Evolutionary conservation across 805 yeast genomes (phyloP), one percentile per base, ranked within the genome.

Genomic region (Candida nonsorbophila): DNA sequence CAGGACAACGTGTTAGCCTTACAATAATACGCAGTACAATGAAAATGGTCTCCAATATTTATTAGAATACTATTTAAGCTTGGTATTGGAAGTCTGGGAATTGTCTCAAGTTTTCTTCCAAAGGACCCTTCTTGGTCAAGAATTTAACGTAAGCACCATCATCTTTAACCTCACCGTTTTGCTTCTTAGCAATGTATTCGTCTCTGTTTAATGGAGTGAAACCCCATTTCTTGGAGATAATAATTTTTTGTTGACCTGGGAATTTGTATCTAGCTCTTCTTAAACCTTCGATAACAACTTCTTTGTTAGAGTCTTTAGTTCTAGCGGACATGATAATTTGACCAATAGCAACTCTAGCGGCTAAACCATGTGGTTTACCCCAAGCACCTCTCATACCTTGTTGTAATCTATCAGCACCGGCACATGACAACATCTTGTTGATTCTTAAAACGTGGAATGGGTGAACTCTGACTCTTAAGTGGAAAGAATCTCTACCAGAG

Each of bases 321-420:
- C 98, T 90, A 69, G 86, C 86, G 51, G 97, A 90, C 76, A 92
- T 79, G 67, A 92, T 79, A 68, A 92, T 81, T 78, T 92, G 98
- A 65, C 98, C 98, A 72, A 92, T 92, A 75, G 74, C 74, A 68
- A 92, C 97, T 73, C 98, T 87, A 60, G 98, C 98, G 58, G 97
- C 98, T 62, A 87, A 78, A 79, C 98, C 98, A 61, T 88, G 96
- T 62, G 98, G 98, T 79, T 92, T 92, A 87, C 98, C 98, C 97
- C 97, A 92, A 67, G 98, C 98, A 80, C 94, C 94, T 86, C 98
- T 90, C 98, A 92, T 92, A 88, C 98, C 98, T 78, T 92, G 97
- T 79, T 92, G 98, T 75, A 92, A 82, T 84, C 98, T 87, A 90
- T 92, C 98, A 69, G 98, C 98, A 85, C 98, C 98, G 77, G 98